These are phyloP conservation scores for Sarcodon aspratus DNA, from an alignment of 768 basidiomycete species.

Conservation along the genomic window DNA sequence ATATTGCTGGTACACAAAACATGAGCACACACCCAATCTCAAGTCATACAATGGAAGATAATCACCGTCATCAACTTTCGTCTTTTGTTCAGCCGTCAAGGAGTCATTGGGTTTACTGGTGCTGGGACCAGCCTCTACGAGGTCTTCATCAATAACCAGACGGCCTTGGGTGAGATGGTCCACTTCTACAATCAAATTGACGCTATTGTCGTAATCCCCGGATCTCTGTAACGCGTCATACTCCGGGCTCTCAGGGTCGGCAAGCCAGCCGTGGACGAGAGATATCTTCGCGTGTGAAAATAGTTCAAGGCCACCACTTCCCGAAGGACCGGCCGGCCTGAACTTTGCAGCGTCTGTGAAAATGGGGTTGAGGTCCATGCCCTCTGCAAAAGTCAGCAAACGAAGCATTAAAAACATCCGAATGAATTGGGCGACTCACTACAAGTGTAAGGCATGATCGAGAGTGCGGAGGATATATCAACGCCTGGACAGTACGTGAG, in stretches of 20 bases:
- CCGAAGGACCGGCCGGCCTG: conserved; percentile 38
- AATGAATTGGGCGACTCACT: conserved; percentile 32
- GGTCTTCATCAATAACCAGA: conserved; percentile 35
- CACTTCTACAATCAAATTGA: conserved; percentile 67
- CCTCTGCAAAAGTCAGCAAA: conserved; percentile 33
- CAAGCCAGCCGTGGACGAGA: conserved; percentile 84
- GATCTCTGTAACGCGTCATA: conserved; percentile 36
- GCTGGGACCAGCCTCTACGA: conserved; percentile 4
- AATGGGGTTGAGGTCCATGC: conserved; percentile 81
- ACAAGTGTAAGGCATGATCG: conserved; percentile 41
- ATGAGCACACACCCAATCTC: not conserved
- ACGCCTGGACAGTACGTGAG: conserved; percentile 44
- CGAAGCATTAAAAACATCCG: not conserved
- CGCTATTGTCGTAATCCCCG: conserved; percentile 65
- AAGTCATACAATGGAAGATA: not conserved
- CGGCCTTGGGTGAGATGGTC: conserved; percentile 60
- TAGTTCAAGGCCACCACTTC: conserved; percentile 71
- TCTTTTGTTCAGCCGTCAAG: conserved; percentile 38
- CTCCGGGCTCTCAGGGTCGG: conserved; percentile 58
- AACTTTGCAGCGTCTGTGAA: conserved; percentile 67
- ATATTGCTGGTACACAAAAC: conserved; percentile 31
- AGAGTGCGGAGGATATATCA: conserved; percentile 61
- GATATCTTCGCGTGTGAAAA: conserved; percentile 75
- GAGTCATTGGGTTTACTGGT: conserved; percentile 4
- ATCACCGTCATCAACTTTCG: conserved; percentile 65